Evolutionary conservation across 106 monocot species (phyloP).

Genomic region (Agapanthus africanus): DNA sequence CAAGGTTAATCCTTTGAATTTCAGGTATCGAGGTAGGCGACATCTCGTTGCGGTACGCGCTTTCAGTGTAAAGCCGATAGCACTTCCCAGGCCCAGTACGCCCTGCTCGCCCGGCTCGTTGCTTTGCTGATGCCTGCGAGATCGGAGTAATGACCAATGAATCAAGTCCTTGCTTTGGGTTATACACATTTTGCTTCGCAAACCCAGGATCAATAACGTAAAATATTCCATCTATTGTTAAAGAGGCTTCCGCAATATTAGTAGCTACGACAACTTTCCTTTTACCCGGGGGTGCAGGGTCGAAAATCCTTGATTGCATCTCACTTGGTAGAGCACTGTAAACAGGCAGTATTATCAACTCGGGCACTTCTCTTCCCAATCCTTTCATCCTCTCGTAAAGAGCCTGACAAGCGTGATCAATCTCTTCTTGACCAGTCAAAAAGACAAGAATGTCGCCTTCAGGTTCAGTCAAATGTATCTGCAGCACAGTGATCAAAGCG

Average conservation of each 20-base stretch:
- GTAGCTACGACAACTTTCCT: slow-evolving; percentile 96
- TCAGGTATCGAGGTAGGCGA: slow-evolving; percentile 86
- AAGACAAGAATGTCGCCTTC: slow-evolving; percentile 93
- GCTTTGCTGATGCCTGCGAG: slow-evolving; percentile 97
- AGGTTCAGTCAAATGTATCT: slow-evolving; percentile 92
- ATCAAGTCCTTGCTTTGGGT: slow-evolving; percentile 90
- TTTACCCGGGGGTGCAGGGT: slow-evolving; percentile 83
- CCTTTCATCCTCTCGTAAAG: slow-evolving; percentile 97
- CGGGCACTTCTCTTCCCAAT: slow-evolving; percentile 82
- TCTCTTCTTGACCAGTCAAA: slow-evolving; percentile 95
- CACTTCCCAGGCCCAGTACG: slow-evolving; percentile 98
- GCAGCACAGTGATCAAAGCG: slow-evolving; percentile 82
- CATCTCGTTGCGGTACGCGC: slow-evolving; percentile 97
- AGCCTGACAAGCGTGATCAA: slow-evolving; percentile 91
- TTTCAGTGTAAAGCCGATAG: slow-evolving; percentile 91
- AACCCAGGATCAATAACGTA: slow-evolving; percentile 98
- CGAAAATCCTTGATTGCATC: slow-evolving; percentile 96
- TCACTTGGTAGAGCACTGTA: slow-evolving; percentile 96
- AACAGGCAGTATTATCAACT: slow-evolving; percentile 94
- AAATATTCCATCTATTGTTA: slow-evolving; percentile 89
- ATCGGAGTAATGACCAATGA: slow-evolving; percentile 90
- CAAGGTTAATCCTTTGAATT: slow-evolving; percentile 95
- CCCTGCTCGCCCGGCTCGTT: slow-evolving; percentile 90
- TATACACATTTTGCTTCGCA: slow-evolving; percentile 93
- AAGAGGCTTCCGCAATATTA: slow-evolving; percentile 92